These are phyloP conservation scores for Coemansia sp. DNA, from an alignment of 192 early-diverging fungal genomes.

Conservation along the genomic window DNA sequence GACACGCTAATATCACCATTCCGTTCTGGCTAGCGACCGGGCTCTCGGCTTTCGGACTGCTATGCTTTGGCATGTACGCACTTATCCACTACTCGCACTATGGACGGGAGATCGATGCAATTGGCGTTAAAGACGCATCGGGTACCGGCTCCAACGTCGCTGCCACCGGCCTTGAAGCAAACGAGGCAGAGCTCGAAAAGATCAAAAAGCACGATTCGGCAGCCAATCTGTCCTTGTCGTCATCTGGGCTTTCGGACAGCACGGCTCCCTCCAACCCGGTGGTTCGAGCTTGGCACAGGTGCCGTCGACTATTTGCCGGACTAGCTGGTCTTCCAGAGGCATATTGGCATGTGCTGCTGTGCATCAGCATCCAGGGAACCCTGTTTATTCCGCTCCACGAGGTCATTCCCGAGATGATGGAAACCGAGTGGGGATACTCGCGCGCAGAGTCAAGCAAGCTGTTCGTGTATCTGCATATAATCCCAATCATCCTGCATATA, in stretches of 20 bases:
- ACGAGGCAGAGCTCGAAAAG: neutral
- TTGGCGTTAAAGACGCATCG: neutral
- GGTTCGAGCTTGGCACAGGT: constrained; percentile 16
- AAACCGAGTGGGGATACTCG: constrained; percentile 49
- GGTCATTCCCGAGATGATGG: constrained; percentile 52
- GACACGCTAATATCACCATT: constrained; percentile 34
- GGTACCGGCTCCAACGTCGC: too few relatives aligned
- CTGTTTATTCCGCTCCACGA: constrained; percentile 51
- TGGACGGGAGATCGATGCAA: constrained; percentile 8
- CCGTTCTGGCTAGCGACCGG: constrained; percentile 56
- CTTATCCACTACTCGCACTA: constrained; percentile 54
- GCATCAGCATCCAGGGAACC: constrained; percentile 47
- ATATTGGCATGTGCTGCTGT: constrained; percentile 51
- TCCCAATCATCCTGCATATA: constrained; percentile 58
- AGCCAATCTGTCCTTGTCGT: neutral
- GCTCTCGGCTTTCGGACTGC: constrained; percentile 52
- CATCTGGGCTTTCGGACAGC: neutral
- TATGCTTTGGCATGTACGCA: constrained; percentile 53
- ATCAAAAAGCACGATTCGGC: neutral
- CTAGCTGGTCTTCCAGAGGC: constrained; percentile 46
- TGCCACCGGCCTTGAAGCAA: neutral
- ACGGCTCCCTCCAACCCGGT: neutral
- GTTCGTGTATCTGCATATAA: constrained; percentile 53
- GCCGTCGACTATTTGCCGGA: constrained; percentile 38
- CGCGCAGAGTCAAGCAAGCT: constrained; percentile 43